A percentile compares a stretch with the other conserved stretches of the same genome.
phyloP scores from a whole-genome alignment of 371 early-diverging fungal genomes.

The Mortierella sp. region DNA sequence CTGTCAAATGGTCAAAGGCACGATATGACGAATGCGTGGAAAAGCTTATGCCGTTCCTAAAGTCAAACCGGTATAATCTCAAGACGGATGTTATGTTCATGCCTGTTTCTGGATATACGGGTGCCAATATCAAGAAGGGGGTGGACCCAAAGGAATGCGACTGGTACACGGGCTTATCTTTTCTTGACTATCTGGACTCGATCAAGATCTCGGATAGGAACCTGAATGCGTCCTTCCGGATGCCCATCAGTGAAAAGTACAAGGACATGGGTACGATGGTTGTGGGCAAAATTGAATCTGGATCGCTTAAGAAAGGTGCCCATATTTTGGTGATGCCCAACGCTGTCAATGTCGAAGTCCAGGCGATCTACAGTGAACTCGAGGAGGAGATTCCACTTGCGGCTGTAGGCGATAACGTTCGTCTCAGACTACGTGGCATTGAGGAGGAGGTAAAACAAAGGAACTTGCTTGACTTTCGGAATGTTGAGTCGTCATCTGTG shows the following conservation, averaged over 20 bases:
- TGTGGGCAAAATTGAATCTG: conserved; percentile 94
- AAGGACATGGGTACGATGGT: conserved; percentile 30
- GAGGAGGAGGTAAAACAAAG: conserved; percentile 79
- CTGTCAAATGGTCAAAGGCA: conserved; percentile 93
- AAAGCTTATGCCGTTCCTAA: conserved; percentile 93
- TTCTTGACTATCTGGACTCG: conserved; percentile 94
- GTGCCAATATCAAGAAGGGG: conserved; percentile 98
- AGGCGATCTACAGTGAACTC: conserved; percentile 84
- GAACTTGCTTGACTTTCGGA: not conserved
- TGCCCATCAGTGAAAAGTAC: conserved; percentile 57
- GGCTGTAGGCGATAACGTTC: conserved; percentile 91
- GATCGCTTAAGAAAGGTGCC: conserved; percentile 87
- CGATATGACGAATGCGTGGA: conserved; percentile 95
- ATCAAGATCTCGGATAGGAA: conserved; percentile 79
- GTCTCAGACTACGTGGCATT: conserved; percentile 87
- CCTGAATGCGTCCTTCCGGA: conserved; percentile 58
- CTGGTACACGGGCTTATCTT: conserved; percentile 89
- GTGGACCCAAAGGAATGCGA: conserved; percentile 93
- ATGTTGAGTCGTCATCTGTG: too few relatives aligned
- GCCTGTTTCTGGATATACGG: conserved; percentile 98
- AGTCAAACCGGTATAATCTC: conserved; percentile 96
- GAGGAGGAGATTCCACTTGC: conserved; percentile 91
- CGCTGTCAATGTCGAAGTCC: conserved; percentile 81
- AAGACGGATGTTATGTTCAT: conserved; percentile 93
- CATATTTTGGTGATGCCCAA: conserved; percentile 92